Base-by-base conservation (phyloP, 805 yeast species). In the Kodamaea laetipori region DNA sequence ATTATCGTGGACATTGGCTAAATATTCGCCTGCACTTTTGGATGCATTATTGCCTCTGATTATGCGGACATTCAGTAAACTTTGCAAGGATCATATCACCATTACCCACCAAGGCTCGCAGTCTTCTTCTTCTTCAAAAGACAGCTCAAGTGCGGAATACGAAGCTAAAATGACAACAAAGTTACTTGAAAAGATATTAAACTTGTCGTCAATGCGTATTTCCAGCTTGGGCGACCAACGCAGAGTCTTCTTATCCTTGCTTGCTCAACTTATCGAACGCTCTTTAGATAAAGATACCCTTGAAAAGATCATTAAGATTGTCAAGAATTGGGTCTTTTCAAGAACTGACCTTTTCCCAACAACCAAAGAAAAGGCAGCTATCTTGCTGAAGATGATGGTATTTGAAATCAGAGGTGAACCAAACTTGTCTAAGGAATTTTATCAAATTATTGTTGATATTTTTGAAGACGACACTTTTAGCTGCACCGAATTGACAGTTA, bases 331-430 rank as follows among this genome's bases (percentile, higher is more conserved):
- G 99, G 92, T 90, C 0, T 90, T 95, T 58, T 79, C 88, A 2
- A 79, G 83, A 44, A 72, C 80, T 3, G 96, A 88, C 51, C 73
- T 88, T 16, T 90, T 90, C 71, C 99, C 99, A 3, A 88, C 98
- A 0, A 81, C 86, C 2, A 95, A 94, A 60, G 99, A 94, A 57
- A 94, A 94, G 60, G 96, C 98, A 1, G 97, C 96, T 0, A 84
- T 94, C 31, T 70, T 94, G 45, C 78, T 90, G 10, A 94, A 94
- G 64, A 90, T 95, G 97, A 80, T 92, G 77, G 86, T 87, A 1
- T 90, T 89, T 60, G 98, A 92, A 57, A 74, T 83, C 34, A 76
- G 96, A 50, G 96, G 95, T 3, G 96, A 92, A 57, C 78, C 87
- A 6, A 79, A 86, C 1, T 66, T 80, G 41, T 82, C 95, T 0